phyloP scores from a whole-genome alignment of 1,284 basidiomycete genomes.

The Xerocomus nothofagi region DNA sequence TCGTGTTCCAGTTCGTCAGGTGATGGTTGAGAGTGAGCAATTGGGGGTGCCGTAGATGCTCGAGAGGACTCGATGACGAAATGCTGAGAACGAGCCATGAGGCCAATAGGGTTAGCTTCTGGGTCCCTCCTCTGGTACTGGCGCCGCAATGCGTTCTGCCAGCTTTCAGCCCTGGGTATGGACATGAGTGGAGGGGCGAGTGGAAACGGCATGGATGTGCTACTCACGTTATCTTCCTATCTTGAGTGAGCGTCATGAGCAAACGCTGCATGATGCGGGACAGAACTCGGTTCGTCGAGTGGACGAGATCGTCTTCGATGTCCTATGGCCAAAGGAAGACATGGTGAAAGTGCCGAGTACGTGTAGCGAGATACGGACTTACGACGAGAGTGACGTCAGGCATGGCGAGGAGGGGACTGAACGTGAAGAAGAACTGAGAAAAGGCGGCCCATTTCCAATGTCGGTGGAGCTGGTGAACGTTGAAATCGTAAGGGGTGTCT shows the following conservation, averaged over 20 bases:
- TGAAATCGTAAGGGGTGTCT: constrained; percentile 39
- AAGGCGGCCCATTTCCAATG: constrained; percentile 86
- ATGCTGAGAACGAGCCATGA: constrained; percentile 31
- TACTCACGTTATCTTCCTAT: constrained; percentile 75
- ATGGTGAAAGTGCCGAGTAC: constrained; percentile 7
- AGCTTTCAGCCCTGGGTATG: constrained; percentile 60
- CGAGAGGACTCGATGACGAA: constrained; percentile 29
- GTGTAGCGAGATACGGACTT: constrained; percentile 34
- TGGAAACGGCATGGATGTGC: constrained; percentile 9
- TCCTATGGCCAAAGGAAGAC: constrained; percentile 46
- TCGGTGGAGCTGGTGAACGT: constrained; percentile 50
- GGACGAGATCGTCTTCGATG: constrained; percentile 71
- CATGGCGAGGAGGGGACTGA: constrained; percentile 63
- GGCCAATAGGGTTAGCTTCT: constrained; percentile 66
- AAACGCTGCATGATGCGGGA: constrained; percentile 73
- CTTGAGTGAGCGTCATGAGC: constrained; percentile 72
- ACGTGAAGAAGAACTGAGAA: constrained; percentile 79
- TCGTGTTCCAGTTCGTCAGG: constrained; percentile 10
- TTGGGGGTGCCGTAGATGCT: constrained; percentile 25
- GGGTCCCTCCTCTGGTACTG: constrained; percentile 73
- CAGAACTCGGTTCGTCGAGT: constrained; percentile 58
- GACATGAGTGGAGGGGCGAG: constrained; percentile 17
- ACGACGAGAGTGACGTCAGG: constrained; percentile 63
- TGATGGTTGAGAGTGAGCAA: constrained; percentile 10
- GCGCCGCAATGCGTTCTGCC: constrained; percentile 70